These are phyloP conservation scores for Bryum argenteum DNA, from an alignment of 225 moss, liverwort and hornwort genomes.

Conservation along the genomic window DNA sequence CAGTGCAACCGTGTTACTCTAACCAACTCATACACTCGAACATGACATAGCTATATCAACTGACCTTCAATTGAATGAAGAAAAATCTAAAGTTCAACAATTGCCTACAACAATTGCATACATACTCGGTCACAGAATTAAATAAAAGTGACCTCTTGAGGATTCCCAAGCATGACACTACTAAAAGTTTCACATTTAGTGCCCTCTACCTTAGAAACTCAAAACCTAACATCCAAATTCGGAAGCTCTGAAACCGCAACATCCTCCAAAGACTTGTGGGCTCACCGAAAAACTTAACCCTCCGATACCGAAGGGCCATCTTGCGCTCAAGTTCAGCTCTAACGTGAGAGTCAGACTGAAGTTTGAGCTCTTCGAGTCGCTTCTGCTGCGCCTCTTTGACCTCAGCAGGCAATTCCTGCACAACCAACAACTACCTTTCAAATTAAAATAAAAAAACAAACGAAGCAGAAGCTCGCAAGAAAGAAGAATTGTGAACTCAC, in stretches of 20 bases:
- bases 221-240: background rate
- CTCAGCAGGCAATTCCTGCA: conserved; percentile 83
- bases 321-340: conserved; percentile 91
- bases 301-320: conserved; percentile 93
- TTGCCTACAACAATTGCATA: background rate
- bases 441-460: background rate
- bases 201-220: background rate
- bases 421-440: conserved; percentile 18
- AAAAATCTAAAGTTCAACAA: background rate
- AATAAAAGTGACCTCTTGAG: background rate
- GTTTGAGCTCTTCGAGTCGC: conserved; percentile 87
- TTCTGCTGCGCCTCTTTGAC: conserved; percentile 94
- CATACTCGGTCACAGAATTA: background rate
- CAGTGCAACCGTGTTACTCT: background rate
- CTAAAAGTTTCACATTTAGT: no score
- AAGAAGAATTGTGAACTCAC: background rate
- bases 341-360: conserved; percentile 85
- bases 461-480: background rate
- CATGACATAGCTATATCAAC: background rate
- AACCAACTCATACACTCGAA: background rate
- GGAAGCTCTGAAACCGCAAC: background rate
- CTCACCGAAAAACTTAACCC: conserved; percentile 94
- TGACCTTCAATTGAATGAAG: background rate
- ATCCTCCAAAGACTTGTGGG: background rate
- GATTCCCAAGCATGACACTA: background rate